A percentile compares a stretch with the other conserved stretches of the same genome.
Evolutionary conservation across 2,329 filamentous ascomycete species (phyloP).

Genomic region (Pestalotiopsis sp.): DNA sequence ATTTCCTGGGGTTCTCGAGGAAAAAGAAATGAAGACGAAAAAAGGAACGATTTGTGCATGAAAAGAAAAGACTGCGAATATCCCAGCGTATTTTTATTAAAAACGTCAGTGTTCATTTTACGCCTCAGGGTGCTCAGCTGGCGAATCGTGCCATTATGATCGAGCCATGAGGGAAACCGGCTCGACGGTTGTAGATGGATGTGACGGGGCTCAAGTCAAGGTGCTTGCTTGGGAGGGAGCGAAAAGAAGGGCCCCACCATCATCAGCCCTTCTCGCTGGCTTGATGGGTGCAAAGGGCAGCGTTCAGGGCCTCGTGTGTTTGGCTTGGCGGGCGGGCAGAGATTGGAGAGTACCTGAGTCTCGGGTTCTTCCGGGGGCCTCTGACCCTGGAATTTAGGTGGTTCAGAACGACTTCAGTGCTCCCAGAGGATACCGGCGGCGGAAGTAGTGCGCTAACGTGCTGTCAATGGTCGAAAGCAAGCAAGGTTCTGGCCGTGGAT

Average conservation of each 20-base stretch:
- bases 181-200: background rate
- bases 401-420: background rate
- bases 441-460: background rate
- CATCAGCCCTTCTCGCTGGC: background rate
- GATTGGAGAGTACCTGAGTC: background rate
- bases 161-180: background rate
- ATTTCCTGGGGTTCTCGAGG: background rate
- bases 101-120: background rate
- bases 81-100: background rate
- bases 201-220: background rate
- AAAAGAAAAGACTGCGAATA: background rate
- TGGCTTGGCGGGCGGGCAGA: background rate
- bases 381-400: no score
- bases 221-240: background rate
- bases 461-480: slow-evolving; percentile 1
- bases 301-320: background rate
- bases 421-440: background rate
- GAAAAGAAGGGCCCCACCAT: background rate
- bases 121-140: background rate
- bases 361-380: background rate
- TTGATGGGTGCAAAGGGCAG: background rate
- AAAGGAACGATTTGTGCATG: background rate
- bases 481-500: slow-evolving; percentile 7
- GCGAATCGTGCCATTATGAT: background rate
- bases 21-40: background rate